phyloP scores from a whole-genome alignment of 805 yeast genomes.

The Yamadazyma nakazawae region DNA sequence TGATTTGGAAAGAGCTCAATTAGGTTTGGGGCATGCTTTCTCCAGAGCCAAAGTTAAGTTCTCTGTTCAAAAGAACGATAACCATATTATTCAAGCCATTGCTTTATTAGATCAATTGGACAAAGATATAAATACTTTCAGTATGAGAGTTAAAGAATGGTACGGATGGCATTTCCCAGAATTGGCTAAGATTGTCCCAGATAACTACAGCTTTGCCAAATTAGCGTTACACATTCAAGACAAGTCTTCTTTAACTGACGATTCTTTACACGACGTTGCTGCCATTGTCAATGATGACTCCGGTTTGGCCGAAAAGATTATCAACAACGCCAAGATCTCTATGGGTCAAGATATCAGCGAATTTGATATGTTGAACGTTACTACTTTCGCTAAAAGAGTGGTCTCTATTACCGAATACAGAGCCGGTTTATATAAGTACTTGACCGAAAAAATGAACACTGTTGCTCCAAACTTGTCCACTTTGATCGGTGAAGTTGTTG shows the following conservation, averaged over 20 bases:
- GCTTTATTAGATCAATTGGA: constrained; percentile 96
- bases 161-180: constrained; percentile 99
- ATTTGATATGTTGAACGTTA: constrained; percentile 87
- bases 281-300: constrained; percentile 89
- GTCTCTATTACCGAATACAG: constrained; percentile 91
- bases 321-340: constrained; percentile 93
- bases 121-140: constrained; percentile 95
- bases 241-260: constrained; percentile 84
- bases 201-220: constrained; percentile 82
- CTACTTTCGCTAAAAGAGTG: constrained; percentile 90
- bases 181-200: constrained; percentile 86
- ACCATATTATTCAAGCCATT: constrained; percentile 98
- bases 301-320: constrained; percentile 80
- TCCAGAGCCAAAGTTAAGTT: constrained; percentile 99
- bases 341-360: constrained; percentile 99
- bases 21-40: constrained; percentile 98
- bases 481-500: constrained; percentile 97
- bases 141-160: constrained; percentile 98
- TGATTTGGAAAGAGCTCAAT: constrained; percentile 95
- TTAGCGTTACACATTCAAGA: constrained; percentile 80
- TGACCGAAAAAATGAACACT: constrained; percentile 93
- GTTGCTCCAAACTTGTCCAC: constrained; percentile 97
- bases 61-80: constrained; percentile 96
- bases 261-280: constrained; percentile 90
- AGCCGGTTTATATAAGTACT: constrained; percentile 73